Conservation (phyloP, 345 rosid genomes). For the Salix koriyanagi region DNA sequence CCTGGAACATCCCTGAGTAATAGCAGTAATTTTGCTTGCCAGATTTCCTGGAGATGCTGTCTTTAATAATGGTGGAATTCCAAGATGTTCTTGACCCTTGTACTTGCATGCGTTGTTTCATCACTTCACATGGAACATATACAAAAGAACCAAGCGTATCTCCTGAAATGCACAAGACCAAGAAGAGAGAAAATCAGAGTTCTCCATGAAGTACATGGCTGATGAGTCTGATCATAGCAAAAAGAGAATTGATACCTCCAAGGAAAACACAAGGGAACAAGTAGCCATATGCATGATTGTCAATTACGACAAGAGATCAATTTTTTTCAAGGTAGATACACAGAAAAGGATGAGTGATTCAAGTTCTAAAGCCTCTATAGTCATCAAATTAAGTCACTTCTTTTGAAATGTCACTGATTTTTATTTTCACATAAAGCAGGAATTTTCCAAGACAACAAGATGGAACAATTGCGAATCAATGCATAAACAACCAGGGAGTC, state of each 20-base stretch:
- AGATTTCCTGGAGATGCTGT: conserved; percentile 36
- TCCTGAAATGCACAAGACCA: conserved; percentile 48
- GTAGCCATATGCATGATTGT: too few species aligned
- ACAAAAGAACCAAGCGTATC: conserved; percentile 90
- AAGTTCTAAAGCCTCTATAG: too few species aligned
- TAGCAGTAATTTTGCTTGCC: conserved; percentile 62
- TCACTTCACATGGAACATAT: conserved; percentile 95
- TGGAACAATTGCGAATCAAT: not conserved
- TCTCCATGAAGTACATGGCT: not conserved
- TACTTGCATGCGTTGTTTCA: conserved; percentile 97
- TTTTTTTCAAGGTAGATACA: not conserved
- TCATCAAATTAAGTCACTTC: not conserved
- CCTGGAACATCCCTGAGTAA: conserved; percentile 82
- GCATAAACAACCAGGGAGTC: not conserved
- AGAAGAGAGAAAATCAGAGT: conserved; percentile 28
- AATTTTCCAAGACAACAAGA: not conserved
- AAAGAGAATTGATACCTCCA: too few species aligned
- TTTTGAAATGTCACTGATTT: not conserved
- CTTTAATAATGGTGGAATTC: conserved; percentile 49
- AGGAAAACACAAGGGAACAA: too few species aligned
- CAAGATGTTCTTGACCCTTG: conserved; percentile 82
- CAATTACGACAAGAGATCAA: not conserved
- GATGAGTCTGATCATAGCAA: too few species aligned
- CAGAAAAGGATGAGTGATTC: too few species aligned
- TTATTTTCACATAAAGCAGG: not conserved